phyloP scores from a whole-genome alignment of 805 yeast species.

The Metschnikowia kofuensis region DNA sequence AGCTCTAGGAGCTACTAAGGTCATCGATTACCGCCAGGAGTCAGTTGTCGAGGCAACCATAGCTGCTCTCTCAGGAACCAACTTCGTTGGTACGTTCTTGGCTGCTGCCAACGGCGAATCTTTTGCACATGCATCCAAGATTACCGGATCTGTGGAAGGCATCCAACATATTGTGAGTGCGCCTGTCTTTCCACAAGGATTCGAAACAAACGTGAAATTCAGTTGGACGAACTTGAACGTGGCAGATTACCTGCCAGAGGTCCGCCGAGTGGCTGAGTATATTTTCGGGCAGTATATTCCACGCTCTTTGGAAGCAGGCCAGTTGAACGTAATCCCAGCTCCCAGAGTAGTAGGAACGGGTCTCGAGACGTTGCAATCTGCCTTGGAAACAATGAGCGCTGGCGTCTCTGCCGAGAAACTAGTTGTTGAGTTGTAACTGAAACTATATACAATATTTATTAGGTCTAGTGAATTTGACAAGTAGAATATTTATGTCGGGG shows the following conservation, averaged over 20 bases:
- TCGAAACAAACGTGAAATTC: slow-evolving; percentile 1
- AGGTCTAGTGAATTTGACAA: background rate
- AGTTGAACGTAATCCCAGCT: slow-evolving; percentile 1
- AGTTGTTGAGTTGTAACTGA: slow-evolving; percentile 7
- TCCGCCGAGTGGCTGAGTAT: background rate
- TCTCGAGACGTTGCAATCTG: slow-evolving; percentile 4
- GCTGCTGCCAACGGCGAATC: slow-evolving; percentile 11
- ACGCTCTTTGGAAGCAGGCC: background rate
- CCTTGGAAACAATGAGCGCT: slow-evolving; percentile 4
- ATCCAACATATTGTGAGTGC: slow-evolving; percentile 4
- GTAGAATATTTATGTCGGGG: too few relatives aligned
- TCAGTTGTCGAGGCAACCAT: slow-evolving; percentile 3
- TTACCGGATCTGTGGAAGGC: slow-evolving; percentile 1
- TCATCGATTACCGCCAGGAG: slow-evolving; percentile 5
- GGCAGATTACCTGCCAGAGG: slow-evolving; percentile 2
- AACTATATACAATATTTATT: background rate
- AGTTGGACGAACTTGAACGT: slow-evolving; percentile 7
- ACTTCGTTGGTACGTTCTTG: slow-evolving; percentile 9
- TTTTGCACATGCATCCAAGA: slow-evolving; percentile 6
- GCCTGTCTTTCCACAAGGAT: slow-evolving; percentile 5
- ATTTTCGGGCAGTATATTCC: slow-evolving; percentile 4
- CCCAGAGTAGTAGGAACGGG: slow-evolving; percentile 7
- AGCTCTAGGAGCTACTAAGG: slow-evolving; percentile 8
- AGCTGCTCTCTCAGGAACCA: slow-evolving; percentile 1
- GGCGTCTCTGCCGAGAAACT: slow-evolving; percentile 11